These are phyloP conservation scores for Sugiyamaella neomexicana DNA, from an alignment of 1,139 yeast genomes.

Conservation along the genomic window DNA sequence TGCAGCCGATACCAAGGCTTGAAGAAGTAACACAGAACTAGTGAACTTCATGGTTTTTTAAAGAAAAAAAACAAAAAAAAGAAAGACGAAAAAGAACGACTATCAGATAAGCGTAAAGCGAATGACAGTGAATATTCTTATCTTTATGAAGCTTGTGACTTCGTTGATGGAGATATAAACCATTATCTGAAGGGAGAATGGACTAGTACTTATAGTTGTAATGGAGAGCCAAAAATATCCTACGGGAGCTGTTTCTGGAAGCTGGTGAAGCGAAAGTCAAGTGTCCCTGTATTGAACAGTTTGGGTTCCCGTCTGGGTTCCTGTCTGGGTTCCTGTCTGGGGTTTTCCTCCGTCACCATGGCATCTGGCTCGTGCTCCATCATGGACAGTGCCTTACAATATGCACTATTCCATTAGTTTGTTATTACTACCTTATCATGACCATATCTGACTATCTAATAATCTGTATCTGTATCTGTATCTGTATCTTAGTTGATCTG, in stretches of 20 bases:
- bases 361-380: neutral
- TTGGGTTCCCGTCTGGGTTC: neutral
- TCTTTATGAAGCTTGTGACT: neutral
- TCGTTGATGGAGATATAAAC: neutral
- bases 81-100: constrained; percentile 7
- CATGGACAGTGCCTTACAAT: too few relatives aligned
- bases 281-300: neutral
- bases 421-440: neutral
- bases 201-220: neutral
- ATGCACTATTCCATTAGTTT: too few relatives aligned
- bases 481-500: neutral
- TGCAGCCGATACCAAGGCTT: constrained; percentile 21
- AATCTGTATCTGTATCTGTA: neutral
- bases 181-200: neutral
- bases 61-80: constrained; percentile 8
- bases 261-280: neutral
- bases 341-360: too few relatives aligned
- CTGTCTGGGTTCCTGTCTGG: neutral
- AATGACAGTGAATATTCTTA: constrained; percentile 3
- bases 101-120: constrained; percentile 1
- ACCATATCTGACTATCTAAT: neutral
- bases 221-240: neutral
- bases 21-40: constrained; percentile 22
- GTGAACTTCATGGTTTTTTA: constrained; percentile 20
- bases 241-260: neutral